Base-by-base conservation (phyloP, 495 filamentous ascomycete species). In the Aspergillus campestris region DNA sequence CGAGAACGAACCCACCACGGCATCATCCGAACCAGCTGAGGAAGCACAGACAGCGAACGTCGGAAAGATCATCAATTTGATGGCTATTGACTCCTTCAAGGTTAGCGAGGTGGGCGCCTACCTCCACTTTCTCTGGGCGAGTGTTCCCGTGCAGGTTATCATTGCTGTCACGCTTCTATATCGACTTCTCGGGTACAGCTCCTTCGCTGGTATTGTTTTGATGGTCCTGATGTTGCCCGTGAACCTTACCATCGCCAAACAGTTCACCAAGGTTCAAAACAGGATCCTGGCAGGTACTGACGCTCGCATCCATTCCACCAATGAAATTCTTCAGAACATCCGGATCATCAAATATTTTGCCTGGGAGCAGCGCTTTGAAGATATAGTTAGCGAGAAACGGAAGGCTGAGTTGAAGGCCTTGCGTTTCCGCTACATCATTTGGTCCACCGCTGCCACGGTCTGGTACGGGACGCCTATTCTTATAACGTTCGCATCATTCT, bases 281-380 rank as follows among this genome's bases (percentile, higher is more conserved):
- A 75, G 78, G 53, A 96, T 99, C 52, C 84, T 97, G 71, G 82
- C 87, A 42, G 88, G 89, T 10, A 97, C 94, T 5, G 94, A 99
- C 68, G 89, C 91, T 52, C 83, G 94, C 31, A 99, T 99, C 50
- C 85, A 97, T 62, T 83, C 87, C 3, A 97, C 94, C 7, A 97
- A 97, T 63, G 94, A 99, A 62, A 86, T 97, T 7, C 73, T 99
- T 15, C 91, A 94, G 56, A 99, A 96, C 52, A 97, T 99, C 52
- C 80, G 94, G 30, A 96, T 99, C 56, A 97, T 99, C 78, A 99
- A 99, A 63, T 99, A 89, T 64, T 99, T 99, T 61, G 91, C 94
- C 2, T 99, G 94, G 94, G 94, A 99, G 62, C 82, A 86, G 48
- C 85, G 94, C 7, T 99, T 94, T 65, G 76, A 83, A 37, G 78